These are phyloP conservation scores for Westerdykella ornata DNA, from an alignment of 2,329 filamentous ascomycete genomes.

Conservation along the genomic window DNA sequence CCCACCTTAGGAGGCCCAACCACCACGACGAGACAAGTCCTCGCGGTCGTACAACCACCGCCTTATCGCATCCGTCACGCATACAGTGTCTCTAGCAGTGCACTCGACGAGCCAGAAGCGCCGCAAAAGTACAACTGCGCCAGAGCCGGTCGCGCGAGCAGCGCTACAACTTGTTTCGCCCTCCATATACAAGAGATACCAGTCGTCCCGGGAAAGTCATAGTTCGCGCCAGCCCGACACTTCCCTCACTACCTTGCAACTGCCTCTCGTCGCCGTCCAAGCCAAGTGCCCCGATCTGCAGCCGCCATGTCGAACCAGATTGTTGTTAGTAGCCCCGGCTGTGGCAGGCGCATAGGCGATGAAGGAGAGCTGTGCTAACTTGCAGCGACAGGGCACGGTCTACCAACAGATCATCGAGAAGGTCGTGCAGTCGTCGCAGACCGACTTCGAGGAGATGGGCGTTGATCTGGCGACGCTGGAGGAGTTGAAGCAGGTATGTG, in stretches of 20 bases:
- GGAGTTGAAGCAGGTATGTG: conserved; percentile 77
- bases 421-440: conserved; percentile 57
- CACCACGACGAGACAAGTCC: conserved; percentile 27
- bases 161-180: too few species aligned
- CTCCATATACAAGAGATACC: too few species aligned
- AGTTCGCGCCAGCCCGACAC: too few species aligned
- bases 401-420: conserved; percentile 89
- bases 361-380: conserved; percentile 22
- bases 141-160: conserved; percentile 25
- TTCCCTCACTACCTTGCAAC: too few species aligned
- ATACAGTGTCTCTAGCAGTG: conserved; percentile 16
- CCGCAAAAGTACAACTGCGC: conserved; percentile 10
- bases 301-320: conserved; percentile 35
- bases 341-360: conserved; percentile 8
- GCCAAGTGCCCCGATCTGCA: not conserved
- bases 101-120: conserved; percentile 22
- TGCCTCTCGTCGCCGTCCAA: not conserved
- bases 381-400: conserved; percentile 55
- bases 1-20: conserved; percentile 17
- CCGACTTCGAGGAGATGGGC: conserved; percentile 95
- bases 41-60: conserved; percentile 27
- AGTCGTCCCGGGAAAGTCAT: too few species aligned
- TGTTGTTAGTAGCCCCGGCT: conserved; percentile 31
- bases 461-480: conserved; percentile 81
- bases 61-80: conserved; percentile 16